phyloP scores from a whole-genome alignment of 2,329 filamentous ascomycete species.

The Salinomyces thailandicus region DNA sequence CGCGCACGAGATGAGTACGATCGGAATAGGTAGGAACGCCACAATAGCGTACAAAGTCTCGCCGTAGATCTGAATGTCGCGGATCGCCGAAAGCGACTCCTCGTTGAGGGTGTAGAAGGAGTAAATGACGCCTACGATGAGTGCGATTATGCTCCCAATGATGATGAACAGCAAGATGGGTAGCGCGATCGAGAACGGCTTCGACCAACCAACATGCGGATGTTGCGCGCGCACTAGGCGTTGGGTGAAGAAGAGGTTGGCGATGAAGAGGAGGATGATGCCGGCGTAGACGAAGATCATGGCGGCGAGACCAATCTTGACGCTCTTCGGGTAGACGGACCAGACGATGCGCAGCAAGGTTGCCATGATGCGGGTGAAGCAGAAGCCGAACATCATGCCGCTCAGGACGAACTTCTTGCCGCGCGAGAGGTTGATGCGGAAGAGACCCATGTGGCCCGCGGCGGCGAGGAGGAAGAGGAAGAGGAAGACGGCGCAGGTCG shows the following conservation, averaged over 20 bases:
- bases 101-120: slow-evolving; percentile 21
- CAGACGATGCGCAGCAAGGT: slow-evolving; percentile 27
- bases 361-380: slow-evolving; percentile 34
- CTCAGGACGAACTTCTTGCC: slow-evolving; percentile 35
- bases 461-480: slow-evolving; percentile 32
- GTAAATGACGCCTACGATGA: slow-evolving; percentile 22
- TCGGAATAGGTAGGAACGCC: slow-evolving; percentile 15
- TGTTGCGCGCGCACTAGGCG: slow-evolving; percentile 21
- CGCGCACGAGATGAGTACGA: slow-evolving; percentile 11
- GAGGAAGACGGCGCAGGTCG: slow-evolving; percentile 33
- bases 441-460: slow-evolving; percentile 33
- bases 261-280: slow-evolving; percentile 24
- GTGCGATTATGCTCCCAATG: slow-evolving; percentile 13
- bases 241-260: slow-evolving; percentile 23
- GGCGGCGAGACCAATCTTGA: slow-evolving; percentile 23
- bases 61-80: slow-evolving; percentile 10
- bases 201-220: slow-evolving; percentile 22
- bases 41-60: slow-evolving; percentile 19
- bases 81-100: slow-evolving; percentile 1
- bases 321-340: slow-evolving; percentile 21
- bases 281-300: slow-evolving; percentile 25
- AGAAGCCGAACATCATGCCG: slow-evolving; percentile 33
- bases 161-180: slow-evolving; percentile 12
- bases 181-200: slow-evolving; percentile 12
- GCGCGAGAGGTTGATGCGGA: slow-evolving; percentile 28